phyloP scores from a whole-genome alignment of 1,139 yeast species.

The Nakaseomyces kungkrabaensis region DNA sequence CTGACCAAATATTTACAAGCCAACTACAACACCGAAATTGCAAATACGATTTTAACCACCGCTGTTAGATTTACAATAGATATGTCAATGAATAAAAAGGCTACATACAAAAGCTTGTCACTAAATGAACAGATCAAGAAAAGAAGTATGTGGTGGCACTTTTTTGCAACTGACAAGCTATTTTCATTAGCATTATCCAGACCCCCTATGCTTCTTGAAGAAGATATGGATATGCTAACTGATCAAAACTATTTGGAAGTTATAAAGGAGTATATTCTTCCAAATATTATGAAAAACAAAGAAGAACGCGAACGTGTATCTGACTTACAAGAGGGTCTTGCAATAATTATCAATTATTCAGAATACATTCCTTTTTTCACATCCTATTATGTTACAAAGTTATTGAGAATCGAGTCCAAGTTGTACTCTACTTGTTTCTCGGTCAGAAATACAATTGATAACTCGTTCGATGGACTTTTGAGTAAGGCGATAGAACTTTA shows the following conservation, averaged over 20 bases:
- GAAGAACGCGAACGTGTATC: conserved; percentile 11
- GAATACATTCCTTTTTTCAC: conserved; percentile 17
- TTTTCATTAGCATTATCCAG: conserved; percentile 16
- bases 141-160: conserved; percentile 22
- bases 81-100: conserved; percentile 14
- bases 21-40: conserved; percentile 17
- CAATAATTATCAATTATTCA: conserved; percentile 12
- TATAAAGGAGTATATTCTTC: conserved; percentile 10
- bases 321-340: conserved; percentile 14
- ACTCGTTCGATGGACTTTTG: conserved; percentile 18
- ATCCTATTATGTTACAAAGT: conserved; percentile 15
- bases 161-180: conserved; percentile 18
- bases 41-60: conserved; percentile 16
- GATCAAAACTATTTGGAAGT: conserved; percentile 16
- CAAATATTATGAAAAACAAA: conserved; percentile 7
- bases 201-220: conserved; percentile 18
- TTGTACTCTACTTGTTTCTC: conserved; percentile 17
- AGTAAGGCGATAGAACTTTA: conserved; percentile 13
- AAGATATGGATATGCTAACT: conserved; percentile 17
- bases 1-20: conserved; percentile 16
- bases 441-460: conserved; percentile 11
- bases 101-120: conserved; percentile 11
- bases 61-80: conserved; percentile 23
- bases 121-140: conserved; percentile 12
- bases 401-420: conserved; percentile 14